Base-by-base conservation (phyloP, 352 stramenopile species). In the Blastocystis sp. region DNA sequence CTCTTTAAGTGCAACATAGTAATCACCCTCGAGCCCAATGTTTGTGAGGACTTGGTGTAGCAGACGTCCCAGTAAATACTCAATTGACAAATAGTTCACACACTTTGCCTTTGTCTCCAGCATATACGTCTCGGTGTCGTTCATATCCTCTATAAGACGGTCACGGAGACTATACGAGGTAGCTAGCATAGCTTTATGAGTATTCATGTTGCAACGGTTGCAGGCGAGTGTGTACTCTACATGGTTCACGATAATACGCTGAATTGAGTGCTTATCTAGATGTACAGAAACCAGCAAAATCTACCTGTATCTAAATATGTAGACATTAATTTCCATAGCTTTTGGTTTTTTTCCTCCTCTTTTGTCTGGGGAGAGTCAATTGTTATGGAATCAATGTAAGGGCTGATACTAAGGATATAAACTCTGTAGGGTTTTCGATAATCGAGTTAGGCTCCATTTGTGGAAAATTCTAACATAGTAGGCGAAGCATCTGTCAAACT, bases 21-120 rank as follows among this genome's bases (percentile, higher is more conserved):
- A 91, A 2, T 70, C 8, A 2, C 90, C 82, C 53, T 91, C 90
- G 13, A 92, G 43, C 26, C 90, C 62, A n/a, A 92, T 63, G 54
- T 92, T 92, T 0, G 91, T 59, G 20, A 92, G 88, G 18, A 88
- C 68, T 56, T 92, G 91, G 5, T 91, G 90, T 26, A 92, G 56
- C 24, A 66, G 70, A 54, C 90, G 47, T 11, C 90, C 90, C 69
- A 92, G 81, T 0, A 92, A 54, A 55, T 87, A 92, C 89, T 92
- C 90, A 26, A 92, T 89, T 20, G 85, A 91, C 37, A 92, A 56
- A 55, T 91, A 91, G 55, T 91, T 90, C 73, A 90, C 90, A 20
- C 90, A 90, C 63, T 91, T 91, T 26, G 81, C 24, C 18, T 91
- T 73, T 8, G 64, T 53, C 39, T 90, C 50, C 13, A 81, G 37